Conservation (phyloP, 2,329 filamentous ascomycete genomes). For the Orbilia brochopaga region DNA sequence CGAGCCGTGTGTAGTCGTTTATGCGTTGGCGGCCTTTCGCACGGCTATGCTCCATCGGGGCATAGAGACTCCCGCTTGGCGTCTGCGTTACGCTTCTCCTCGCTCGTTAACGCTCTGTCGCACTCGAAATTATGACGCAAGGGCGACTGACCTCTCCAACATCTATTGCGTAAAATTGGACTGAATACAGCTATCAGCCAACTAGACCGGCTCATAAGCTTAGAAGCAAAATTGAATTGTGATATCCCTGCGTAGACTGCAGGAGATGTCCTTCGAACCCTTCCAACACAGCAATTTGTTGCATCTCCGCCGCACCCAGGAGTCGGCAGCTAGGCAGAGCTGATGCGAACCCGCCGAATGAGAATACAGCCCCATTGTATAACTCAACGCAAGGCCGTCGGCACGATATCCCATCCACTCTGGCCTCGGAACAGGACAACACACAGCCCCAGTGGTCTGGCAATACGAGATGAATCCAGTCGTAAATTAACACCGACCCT, state of each 20-base stretch:
- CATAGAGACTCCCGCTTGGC: no score
- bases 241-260: conserved; percentile 22
- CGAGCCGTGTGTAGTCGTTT: conserved; percentile 34
- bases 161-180: not conserved
- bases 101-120: not conserved
- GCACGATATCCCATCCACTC: not conserved
- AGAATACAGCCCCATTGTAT: no score
- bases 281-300: conserved; percentile 23
- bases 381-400: not conserved
- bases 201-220: not conserved
- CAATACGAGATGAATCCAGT: no score
- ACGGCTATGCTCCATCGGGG: conserved; percentile 8
- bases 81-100: no score
- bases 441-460: no score
- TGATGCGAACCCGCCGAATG: no score
- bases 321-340: not conserved
- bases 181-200: not conserved
- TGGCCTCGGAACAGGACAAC: no score
- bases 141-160: not conserved
- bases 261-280: conserved; percentile 15
- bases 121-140: not conserved
- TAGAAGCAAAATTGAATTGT: conserved; percentile 22
- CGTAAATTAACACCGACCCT: no score
- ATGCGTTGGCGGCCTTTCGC: conserved; percentile 38
- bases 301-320: conserved; percentile 5